phyloP scores from a whole-genome alignment of 768 basidiomycete species.

The Russula ochroleuca region DNA sequence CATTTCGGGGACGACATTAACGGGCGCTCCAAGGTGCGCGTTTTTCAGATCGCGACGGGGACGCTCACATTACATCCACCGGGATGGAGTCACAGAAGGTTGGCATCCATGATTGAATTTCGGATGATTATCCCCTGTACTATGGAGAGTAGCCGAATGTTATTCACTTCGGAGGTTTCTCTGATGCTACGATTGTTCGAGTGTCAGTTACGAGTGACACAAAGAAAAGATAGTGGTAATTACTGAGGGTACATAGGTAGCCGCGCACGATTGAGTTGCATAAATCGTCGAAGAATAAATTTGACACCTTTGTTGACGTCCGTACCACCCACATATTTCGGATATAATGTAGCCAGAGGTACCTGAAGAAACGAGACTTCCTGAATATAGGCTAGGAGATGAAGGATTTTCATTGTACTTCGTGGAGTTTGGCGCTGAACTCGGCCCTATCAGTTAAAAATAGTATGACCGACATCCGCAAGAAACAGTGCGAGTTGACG shows the following conservation, averaged over 20 bases:
- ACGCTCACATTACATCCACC: no score
- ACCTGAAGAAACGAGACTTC: conserved; percentile 18
- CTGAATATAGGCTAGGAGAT: not conserved
- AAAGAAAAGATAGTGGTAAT: not conserved
- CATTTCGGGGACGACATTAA: no score
- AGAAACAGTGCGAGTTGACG: conserved; percentile 51
- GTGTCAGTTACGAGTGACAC: not conserved
- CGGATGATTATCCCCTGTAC: not conserved
- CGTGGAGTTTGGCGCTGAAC: conserved; percentile 48
- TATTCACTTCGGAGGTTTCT: not conserved
- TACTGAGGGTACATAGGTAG: not conserved
- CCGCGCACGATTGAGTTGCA: conserved; percentile 38
- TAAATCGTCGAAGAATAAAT: conserved; percentile 48
- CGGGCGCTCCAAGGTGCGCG: no score
- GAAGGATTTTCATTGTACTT: conserved; percentile 26
- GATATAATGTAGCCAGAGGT: conserved; percentile 37
- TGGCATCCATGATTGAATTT: not conserved
- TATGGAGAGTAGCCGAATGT: not conserved
- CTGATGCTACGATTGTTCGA: not conserved
- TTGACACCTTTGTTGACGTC: conserved; percentile 45
- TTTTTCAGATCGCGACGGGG: no score
- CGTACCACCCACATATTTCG: conserved; percentile 42
- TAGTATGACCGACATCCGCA: conserved; percentile 39
- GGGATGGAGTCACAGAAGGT: not conserved
- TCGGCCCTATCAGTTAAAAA: conserved; percentile 44